phyloP scores from a whole-genome alignment of 345 rosid genomes.

The Boechera stricta region DNA sequence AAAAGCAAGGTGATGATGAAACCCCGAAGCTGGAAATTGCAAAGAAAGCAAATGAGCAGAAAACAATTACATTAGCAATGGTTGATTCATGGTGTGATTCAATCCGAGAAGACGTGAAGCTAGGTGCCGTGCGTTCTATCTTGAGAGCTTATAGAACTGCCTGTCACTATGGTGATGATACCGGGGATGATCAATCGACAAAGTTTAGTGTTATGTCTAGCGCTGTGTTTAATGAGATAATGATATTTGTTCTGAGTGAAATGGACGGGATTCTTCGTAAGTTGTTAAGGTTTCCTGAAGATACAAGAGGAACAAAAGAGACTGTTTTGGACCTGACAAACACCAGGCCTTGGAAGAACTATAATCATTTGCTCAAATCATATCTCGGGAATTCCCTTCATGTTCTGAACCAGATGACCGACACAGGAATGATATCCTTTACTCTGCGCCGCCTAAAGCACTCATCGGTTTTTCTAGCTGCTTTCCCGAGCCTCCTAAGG shows the following conservation, averaged over 20 bases:
- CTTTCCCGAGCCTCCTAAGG: slow-evolving; percentile 83
- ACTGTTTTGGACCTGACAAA: slow-evolving; percentile 45
- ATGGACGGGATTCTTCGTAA: slow-evolving; percentile 89
- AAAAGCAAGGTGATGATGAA: slow-evolving; percentile 50
- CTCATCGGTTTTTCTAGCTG: slow-evolving; percentile 74
- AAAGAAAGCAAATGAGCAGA: slow-evolving; percentile 53
- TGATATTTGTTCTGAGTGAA: slow-evolving; percentile 75
- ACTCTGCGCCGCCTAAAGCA: slow-evolving; percentile 77
- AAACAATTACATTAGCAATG: slow-evolving; percentile 68
- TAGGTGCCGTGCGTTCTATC: slow-evolving; percentile 75
- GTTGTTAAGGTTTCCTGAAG: slow-evolving; percentile 70
- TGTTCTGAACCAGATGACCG: slow-evolving; percentile 96
- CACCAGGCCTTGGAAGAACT: slow-evolving; percentile 85
- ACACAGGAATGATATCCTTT: slow-evolving; percentile 81
- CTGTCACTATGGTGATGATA: slow-evolving; percentile 95
- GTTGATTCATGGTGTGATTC: slow-evolving; percentile 80
- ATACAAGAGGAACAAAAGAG: slow-evolving; percentile 76
- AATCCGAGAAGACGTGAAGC: slow-evolving; percentile 59
- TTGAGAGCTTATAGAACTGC: slow-evolving; percentile 92
- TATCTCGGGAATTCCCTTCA: slow-evolving; percentile 93
- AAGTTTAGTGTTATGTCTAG: slow-evolving; percentile 81
- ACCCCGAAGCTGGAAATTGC: slow-evolving; percentile 33
- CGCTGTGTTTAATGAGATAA: slow-evolving; percentile 79
- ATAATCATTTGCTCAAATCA: slow-evolving; percentile 85
- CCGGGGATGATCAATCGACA: slow-evolving; percentile 59